These are phyloP conservation scores for Trifolium repens DNA, from an alignment of 306 rosid genomes.

Conservation along the genomic window DNA sequence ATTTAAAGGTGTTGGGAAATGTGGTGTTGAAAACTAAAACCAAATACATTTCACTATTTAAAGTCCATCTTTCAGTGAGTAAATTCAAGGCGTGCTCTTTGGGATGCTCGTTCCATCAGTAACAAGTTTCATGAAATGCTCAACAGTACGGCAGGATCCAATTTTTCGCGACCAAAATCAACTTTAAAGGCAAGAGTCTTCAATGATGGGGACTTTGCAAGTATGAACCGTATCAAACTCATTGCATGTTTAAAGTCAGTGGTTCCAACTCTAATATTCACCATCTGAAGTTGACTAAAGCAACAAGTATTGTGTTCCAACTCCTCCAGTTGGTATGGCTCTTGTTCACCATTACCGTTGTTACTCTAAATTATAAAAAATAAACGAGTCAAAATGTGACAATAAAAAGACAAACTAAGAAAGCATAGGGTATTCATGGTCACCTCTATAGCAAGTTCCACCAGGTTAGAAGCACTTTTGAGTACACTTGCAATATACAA, in stretches of 20 bases:
- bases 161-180: not conserved
- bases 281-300: not conserved
- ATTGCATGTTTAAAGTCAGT: not conserved
- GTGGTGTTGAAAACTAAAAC: not conserved
- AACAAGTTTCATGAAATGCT: not conserved
- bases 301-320: not conserved
- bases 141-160: not conserved
- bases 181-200: constrained; percentile 11
- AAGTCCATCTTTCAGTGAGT: not conserved
- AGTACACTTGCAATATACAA: not conserved
- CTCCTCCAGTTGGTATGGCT: not conserved
- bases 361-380: not conserved
- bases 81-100: not conserved
- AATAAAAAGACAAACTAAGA: not conserved
- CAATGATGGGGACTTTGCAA: constrained; percentile 20
- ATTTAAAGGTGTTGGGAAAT: too few species aligned
- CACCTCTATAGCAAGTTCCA: constrained; percentile 17
- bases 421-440: not conserved
- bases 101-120: not conserved
- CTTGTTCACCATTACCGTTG: not conserved
- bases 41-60: not conserved
- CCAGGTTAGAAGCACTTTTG: constrained; percentile 30
- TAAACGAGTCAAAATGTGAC: not conserved
- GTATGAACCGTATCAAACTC: not conserved
- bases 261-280: not conserved